Evolutionary conservation across 2,329 filamentous ascomycete genomes (phyloP).

Genomic region (Paecilomyces fulvus): DNA sequence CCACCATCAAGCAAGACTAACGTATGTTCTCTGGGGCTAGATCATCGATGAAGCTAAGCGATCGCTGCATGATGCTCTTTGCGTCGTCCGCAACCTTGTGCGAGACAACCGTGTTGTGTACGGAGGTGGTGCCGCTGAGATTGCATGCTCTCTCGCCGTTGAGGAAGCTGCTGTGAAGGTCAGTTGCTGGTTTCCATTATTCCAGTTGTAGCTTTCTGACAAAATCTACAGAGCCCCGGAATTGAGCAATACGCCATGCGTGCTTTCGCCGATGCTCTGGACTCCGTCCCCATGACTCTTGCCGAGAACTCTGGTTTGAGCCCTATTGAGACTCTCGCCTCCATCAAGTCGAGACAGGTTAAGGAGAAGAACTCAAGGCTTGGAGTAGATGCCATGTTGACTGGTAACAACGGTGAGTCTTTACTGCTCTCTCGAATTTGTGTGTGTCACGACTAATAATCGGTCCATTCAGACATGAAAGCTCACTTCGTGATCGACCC

Average conservation of each 20-base stretch:
- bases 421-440: neutral
- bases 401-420: constrained; percentile 68
- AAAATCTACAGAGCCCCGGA: constrained; percentile 61
- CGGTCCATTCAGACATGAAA: constrained; percentile 66
- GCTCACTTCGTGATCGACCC: constrained; percentile 97
- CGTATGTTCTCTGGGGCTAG: constrained; percentile 36
- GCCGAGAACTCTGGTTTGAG: constrained; percentile 96
- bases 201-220: constrained; percentile 5
- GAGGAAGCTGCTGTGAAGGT: constrained; percentile 86
- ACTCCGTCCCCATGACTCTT: constrained; percentile 87
- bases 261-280: constrained; percentile 89
- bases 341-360: constrained; percentile 92
- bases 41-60: constrained; percentile 99
- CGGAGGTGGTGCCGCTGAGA: constrained; percentile 91
- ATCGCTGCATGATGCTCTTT: constrained; percentile 93
- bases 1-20: constrained; percentile 4
- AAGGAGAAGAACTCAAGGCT: constrained; percentile 72
- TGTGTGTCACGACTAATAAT: constrained; percentile 4
- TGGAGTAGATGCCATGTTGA: constrained; percentile 96
- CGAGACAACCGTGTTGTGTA: constrained; percentile 96
- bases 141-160: constrained; percentile 91
- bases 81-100: constrained; percentile 93
- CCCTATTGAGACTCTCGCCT: constrained; percentile 88
- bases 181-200: constrained; percentile 8
- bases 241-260: constrained; percentile 99